Base-by-base conservation (phyloP, 352 stramenopile species). In the Pythium vanterpoolii region DNA sequence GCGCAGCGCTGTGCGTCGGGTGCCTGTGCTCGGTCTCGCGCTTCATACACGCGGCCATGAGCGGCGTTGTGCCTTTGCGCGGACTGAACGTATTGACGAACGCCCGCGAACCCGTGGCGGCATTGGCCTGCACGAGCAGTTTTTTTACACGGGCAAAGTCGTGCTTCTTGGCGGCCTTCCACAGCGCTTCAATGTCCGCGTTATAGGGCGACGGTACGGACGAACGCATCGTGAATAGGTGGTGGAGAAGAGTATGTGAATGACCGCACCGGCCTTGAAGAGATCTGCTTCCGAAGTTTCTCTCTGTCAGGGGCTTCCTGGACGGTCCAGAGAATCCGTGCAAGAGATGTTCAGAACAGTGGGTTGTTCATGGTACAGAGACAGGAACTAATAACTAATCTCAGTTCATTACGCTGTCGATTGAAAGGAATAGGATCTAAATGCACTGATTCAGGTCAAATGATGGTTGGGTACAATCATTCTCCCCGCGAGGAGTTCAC, bases 31-130 rank as follows among this genome's bases (percentile, higher is more conserved):
- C 48, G 47, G 60, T 67, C 46, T 83, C 74, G 16, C 73, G 57
- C 44, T 77, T 79, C 45, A 74, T 72, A 31, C 60, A 74, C 26
- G 83, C 81, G n/a, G 70, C 63, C 84, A 93, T 93, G 44, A 93
- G 67, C 42, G 82, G 69, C 36, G 84, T 89, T 39, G 73, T 82
- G 58, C 75, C 69, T 13, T 84, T 76, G 8, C 57, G 62, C 1
- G 79, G 66, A 64, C 90, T 77, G 33, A 64, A 66, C 24, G 62
- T 34, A 49, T 89, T 69, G 13, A 89, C 34, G 21, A 77, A 21
- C 14, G 31, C 39, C 34, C 73, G 63, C 9, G 69, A 58, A 1
- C 43, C 40, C 14, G 28, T 53, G 4, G 50, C 50, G 1, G 47
- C 48, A 27, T 24, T 42, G 33, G 24, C 18, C 21, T 40, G 31